A percentile compares a stretch with the other conserved stretches of the same genome.
Evolutionary conservation across 495 filamentous ascomycete genomes (phyloP).

Genomic region (Daldinia bambusicola): DNA sequence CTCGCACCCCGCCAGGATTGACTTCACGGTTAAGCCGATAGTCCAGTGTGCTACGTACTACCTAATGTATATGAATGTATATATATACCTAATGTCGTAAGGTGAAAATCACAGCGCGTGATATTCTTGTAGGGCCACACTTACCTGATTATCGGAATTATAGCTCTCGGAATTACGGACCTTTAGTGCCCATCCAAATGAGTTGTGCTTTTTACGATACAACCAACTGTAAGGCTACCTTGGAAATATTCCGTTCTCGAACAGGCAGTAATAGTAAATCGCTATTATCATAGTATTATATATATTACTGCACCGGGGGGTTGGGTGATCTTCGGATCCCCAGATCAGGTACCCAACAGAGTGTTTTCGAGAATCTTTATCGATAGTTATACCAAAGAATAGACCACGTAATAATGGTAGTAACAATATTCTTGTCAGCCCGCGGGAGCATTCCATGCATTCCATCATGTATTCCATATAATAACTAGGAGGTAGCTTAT

Average conservation of each 20-base stretch:
- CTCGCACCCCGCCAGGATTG: background rate
- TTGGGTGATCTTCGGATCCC: slow-evolving; percentile 30
- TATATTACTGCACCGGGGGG: slow-evolving; percentile 11
- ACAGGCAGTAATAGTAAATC: slow-evolving; percentile 29
- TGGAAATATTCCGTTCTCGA: slow-evolving; percentile 8
- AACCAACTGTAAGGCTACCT: background rate
- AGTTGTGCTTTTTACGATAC: background rate
- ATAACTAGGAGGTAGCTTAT: no score
- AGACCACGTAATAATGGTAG: slow-evolving; percentile 1
- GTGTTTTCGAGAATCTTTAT: slow-evolving; percentile 30
- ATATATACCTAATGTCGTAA: no score
- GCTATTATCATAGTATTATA: slow-evolving; percentile 38
- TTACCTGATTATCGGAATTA: background rate
- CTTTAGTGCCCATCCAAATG: slow-evolving; percentile 2
- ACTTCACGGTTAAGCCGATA: background rate
- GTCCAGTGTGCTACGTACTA: no score
- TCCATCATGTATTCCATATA: no score
- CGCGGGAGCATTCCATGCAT: background rate
- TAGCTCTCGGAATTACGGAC: background rate
- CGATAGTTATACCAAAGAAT: slow-evolving; percentile 18
- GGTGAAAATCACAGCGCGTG: background rate
- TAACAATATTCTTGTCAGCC: background rate
- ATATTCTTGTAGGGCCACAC: background rate
- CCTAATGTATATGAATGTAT: no score
- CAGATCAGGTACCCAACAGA: slow-evolving; percentile 24